phyloP scores from a whole-genome alignment of 768 basidiomycete genomes.

The Tulasnella sp. region DNA sequence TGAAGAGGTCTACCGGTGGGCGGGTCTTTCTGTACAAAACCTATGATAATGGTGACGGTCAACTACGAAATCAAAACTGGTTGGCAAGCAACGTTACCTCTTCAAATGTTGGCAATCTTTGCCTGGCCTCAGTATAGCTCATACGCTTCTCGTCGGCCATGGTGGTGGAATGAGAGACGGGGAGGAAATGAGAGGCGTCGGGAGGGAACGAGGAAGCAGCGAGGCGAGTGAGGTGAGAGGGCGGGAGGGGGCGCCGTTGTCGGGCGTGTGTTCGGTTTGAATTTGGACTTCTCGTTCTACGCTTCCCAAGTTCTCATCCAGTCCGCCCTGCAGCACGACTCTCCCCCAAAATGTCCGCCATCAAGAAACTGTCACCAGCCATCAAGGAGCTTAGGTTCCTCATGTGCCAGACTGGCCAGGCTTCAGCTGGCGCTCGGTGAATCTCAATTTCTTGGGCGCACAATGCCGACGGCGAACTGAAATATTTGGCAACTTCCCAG shows the following conservation, averaged over 20 bases:
- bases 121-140: conserved; percentile 18
- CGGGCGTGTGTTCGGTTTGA: conserved; percentile 17
- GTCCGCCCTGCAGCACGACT: conserved; percentile 19
- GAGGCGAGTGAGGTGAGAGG: conserved; percentile 2
- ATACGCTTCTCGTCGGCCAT: conserved; percentile 19
- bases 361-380: conserved; percentile 72
- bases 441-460: conserved; percentile 28
- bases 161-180: conserved; percentile 8
- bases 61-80: conserved; percentile 21
- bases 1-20: conserved; percentile 96
- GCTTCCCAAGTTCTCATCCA: conserved; percentile 17
- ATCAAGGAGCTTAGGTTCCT: conserved; percentile 76
- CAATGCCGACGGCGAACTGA: background rate
- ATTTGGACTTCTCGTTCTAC: conserved; percentile 14
- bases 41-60: conserved; percentile 46
- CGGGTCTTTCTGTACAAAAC: conserved; percentile 85
- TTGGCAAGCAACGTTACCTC: conserved; percentile 7
- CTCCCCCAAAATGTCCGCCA: conserved; percentile 48
- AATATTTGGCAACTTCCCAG: conserved; percentile 39
- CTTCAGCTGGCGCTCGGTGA: conserved; percentile 77
- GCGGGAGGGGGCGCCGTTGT: conserved; percentile 8
- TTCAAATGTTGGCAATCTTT: conserved; percentile 25
- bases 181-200: background rate
- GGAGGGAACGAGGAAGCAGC: conserved; percentile 7
- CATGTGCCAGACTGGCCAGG: conserved; percentile 69